phyloP scores from a whole-genome alignment of 1,284 basidiomycete genomes.

The Irpex sp. region DNA sequence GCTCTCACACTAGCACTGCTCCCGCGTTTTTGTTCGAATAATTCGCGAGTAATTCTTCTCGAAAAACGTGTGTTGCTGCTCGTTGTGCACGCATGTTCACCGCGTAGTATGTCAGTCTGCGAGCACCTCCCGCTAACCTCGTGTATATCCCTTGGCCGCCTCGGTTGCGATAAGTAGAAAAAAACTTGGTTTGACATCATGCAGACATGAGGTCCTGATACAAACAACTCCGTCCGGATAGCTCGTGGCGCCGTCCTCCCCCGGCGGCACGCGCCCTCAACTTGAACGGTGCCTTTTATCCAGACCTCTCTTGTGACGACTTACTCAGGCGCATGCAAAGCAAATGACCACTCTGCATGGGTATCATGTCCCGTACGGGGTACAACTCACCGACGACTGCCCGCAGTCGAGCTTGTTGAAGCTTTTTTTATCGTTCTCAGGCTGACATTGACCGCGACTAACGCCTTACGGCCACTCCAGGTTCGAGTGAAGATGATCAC shows the following conservation, averaged over 20 bases:
- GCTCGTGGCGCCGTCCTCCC: not conserved
- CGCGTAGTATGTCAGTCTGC: not conserved
- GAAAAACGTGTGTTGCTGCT: not conserved
- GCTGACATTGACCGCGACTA: not conserved
- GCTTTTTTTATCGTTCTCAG: not conserved
- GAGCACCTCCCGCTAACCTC: too few species aligned
- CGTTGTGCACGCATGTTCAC: not conserved
- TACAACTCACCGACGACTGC: not conserved
- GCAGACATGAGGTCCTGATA: not conserved
- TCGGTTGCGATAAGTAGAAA: not conserved
- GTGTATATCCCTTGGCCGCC: not conserved
- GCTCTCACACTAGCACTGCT: conserved; percentile 8
- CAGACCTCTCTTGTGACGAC: not conserved
- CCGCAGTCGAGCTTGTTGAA: not conserved
- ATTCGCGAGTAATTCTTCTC: not conserved
- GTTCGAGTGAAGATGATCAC: not conserved
- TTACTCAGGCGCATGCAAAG: not conserved
- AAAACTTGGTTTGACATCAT: not conserved
- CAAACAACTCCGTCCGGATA: not conserved
- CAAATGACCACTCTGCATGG: not conserved
- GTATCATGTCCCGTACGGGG: not conserved
- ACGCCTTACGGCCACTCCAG: not conserved
- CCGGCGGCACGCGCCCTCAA: not conserved
- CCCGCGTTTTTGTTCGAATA: not conserved
- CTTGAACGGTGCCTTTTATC: not conserved